Evolutionary conservation across 1,139 yeast genomes (phyloP), one percentile per base, ranked within the genome.

Genomic region (Yamadazyma kanchanaburiensis): DNA sequence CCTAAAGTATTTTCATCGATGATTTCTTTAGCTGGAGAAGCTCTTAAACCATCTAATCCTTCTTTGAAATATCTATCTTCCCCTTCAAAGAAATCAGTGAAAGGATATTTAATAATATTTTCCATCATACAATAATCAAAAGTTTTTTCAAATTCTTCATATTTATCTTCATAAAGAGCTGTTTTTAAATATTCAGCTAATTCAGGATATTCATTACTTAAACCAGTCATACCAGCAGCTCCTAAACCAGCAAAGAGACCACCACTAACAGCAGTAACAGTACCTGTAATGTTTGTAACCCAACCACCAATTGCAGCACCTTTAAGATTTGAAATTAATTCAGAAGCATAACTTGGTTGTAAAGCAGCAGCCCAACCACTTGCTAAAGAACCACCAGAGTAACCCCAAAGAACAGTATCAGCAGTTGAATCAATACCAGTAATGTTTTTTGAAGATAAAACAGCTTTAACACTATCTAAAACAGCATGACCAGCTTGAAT

Each of bases 301-400:
- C 56, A 43, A 0, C 66, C 66, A 4, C 67, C 67, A n/a, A 55
- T 23, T 0, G 64, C 63, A n/a, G 49, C 53, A 9, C 64, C 64
- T 21, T 49, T 40, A 8, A 60, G 35, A 27, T 50, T 45, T 2
- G 34, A 16, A 10, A 27, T 28, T 25, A 61, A 44, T 9, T 59
- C 64, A 2, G 60, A 57, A 4, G 67, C 64, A 34, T 60, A 61
- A 2, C 31, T 24, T 3, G 60, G 58, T 17, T 53, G 59, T 19
- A 58, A 40, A 10, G 56, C 44, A 5, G 64, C 50, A 2, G 64
- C 63, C 66, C 66, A 61, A 1, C 53, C 51, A 15, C 58, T 40
- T 1, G 67, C 60, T 14, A 58, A 39, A 2, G 64, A 44, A 2
- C 67, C 67, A 7, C 67, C 67, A 4, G 64, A 57, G 37, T 60